phyloP scores from a whole-genome alignment of 495 filamentous ascomycete genomes.

The Tuber microsphaerosporum region DNA sequence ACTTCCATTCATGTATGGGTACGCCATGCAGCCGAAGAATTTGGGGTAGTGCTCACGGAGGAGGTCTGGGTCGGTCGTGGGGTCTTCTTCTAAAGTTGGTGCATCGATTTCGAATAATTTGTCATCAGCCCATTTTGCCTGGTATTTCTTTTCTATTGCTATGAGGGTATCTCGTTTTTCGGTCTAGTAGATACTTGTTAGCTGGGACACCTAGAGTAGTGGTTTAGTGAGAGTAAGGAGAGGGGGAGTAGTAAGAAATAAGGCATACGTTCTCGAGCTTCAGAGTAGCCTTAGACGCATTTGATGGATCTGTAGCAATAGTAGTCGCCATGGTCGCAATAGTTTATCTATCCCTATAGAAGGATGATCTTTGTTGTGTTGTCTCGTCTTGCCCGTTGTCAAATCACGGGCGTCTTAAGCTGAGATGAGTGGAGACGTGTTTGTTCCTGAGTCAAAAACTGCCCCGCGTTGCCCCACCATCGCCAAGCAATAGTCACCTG shows the following conservation, averaged over 20 bases:
- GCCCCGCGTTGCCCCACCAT: not conserved
- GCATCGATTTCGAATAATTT: slow-evolving; percentile 78
- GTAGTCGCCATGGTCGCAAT: slow-evolving; percentile 20
- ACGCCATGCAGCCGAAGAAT: slow-evolving; percentile 89
- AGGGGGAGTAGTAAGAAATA: slow-evolving; percentile 40
- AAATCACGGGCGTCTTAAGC: not conserved
- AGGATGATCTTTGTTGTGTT: not conserved
- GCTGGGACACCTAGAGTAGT: slow-evolving; percentile 14
- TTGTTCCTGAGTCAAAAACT: not conserved
- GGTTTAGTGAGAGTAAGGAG: slow-evolving; percentile 13
- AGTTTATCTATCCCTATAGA: not conserved
- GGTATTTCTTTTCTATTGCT: slow-evolving; percentile 85
- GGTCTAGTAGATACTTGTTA: slow-evolving; percentile 51
- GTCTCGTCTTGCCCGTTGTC: not conserved
- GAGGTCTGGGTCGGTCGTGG: slow-evolving; percentile 62
- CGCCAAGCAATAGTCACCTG: not conserved
- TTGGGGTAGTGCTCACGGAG: slow-evolving; percentile 78
- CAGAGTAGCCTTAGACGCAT: slow-evolving; percentile 59
- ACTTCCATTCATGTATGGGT: slow-evolving; percentile 94
- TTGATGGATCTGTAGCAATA: slow-evolving; percentile 55
- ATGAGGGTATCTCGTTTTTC: slow-evolving; percentile 88
- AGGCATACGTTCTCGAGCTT: slow-evolving; percentile 63
- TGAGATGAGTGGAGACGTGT: not conserved
- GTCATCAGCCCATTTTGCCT: slow-evolving; percentile 71
- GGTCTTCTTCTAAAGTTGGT: slow-evolving; percentile 66